Conservation (phyloP, 2,329 filamentous ascomycete species). For the Diaporthe longicolla region DNA sequence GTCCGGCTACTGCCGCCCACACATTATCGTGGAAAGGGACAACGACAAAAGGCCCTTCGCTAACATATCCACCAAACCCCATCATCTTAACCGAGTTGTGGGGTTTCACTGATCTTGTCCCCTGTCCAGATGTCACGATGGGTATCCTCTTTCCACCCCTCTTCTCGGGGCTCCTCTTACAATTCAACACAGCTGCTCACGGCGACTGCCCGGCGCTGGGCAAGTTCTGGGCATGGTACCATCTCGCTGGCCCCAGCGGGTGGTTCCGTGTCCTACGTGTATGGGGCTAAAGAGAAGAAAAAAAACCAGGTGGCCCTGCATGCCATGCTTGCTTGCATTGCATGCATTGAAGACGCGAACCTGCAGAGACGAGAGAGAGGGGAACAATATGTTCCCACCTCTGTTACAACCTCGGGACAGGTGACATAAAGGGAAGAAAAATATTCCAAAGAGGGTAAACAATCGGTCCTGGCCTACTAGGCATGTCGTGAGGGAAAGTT, state of each 20-base stretch:
- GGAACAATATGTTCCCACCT: background rate
- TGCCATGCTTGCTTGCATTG: conserved; percentile 2
- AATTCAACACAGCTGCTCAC: background rate
- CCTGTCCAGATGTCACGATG: background rate
- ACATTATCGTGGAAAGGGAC: background rate
- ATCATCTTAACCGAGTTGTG: conserved; percentile 28
- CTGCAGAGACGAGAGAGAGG: conserved; percentile 6
- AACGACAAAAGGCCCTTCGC: background rate
- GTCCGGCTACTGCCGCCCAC: background rate
- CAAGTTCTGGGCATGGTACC: conserved; percentile 1
- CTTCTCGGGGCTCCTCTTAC: background rate
- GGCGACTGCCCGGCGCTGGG: conserved; percentile 18
- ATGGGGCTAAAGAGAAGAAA: background rate
- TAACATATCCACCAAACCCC: background rate
- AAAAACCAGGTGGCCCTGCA: conserved; percentile 28
- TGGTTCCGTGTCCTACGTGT: conserved; percentile 18
- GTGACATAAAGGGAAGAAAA: background rate
- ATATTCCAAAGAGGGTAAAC: background rate
- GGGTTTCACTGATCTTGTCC: background rate
- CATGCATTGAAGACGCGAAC: background rate
- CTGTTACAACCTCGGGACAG: background rate
- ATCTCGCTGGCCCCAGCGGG: conserved; percentile 23
- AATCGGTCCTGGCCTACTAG: too few species aligned
- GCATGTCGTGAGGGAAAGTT: background rate
- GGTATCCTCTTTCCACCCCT: background rate